Base-by-base conservation (phyloP, 1,139 yeast species). In the Kodamaea sp. region DNA sequence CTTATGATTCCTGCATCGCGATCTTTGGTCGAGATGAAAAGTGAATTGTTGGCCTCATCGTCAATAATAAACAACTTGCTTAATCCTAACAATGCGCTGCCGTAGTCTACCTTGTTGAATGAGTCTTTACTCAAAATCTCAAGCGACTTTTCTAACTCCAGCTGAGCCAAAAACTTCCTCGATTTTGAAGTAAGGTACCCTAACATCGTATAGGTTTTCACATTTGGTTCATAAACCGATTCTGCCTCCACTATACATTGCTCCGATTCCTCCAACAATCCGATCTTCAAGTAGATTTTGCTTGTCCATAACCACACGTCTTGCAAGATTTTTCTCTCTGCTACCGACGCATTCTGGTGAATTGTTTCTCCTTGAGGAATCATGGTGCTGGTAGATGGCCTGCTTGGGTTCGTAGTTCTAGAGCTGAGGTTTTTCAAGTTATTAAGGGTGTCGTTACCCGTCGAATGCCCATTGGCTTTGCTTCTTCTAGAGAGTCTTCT, bases 241-340 rank as follows among this genome's bases (percentile, higher is more conserved):
- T 78, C 85, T 1, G 95, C 88, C 54, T 88, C 96, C 7, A 73
- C 70, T 6, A 88, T 70, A 33, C 95, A 85, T 42, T 78, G 81
- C 47, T 80, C 82, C 8, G 90, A 79, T 39, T 87, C 95, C 6
- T 66, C 73, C 4, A 61, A 44, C 35, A 77, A 62, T 1, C 75
- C 80, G 4, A 76, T 69, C 43, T 78, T 75, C 46, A 76, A 62
- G 55, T 86, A 89, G 24, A 87, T 63, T 26, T 73, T 73, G 1
- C 89, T 74, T 0, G 87, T 72, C 78, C 88, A 78, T 34, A 88
- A 57, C 96, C 96, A 89, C 9, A 86, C 53, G 22, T 70, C 70
- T 48, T 82, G 87, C 33, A 82, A 55, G 8, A 80, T 56, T 39
- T 57, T 61, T 23, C 43, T 37, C 24, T 43, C 48, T 2, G 32